A percentile compares a stretch with the other conserved stretches of the same genome.
phyloP scores from a whole-genome alignment of 23 red algal species.

The Agarophyton chilense region DNA sequence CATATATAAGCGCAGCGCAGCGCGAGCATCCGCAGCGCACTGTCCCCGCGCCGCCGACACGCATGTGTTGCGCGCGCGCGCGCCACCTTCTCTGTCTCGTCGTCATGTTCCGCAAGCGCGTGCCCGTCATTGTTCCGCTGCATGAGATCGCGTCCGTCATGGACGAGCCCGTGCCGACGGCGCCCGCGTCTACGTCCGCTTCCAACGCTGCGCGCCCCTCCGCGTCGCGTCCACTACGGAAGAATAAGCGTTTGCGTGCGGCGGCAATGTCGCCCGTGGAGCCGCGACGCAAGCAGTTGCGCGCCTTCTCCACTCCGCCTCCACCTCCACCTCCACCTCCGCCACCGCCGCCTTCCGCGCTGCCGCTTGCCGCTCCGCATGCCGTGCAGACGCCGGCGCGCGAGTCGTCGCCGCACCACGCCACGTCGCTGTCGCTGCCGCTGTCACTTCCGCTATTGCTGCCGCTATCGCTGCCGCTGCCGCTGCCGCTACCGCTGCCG shows the following conservation, averaged over 20 bases:
- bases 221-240: conserved; percentile 40
- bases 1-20: too few relatives aligned
- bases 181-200: not conserved
- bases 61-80: not conserved
- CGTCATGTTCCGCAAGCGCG: conserved; percentile 37
- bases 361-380: not conserved
- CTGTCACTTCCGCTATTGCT: not conserved
- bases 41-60: not conserved
- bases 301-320: not conserved
- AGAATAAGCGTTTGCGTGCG: conserved; percentile 62
- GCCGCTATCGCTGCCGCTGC: not conserved
- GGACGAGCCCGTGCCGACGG: not conserved
- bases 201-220: not conserved
- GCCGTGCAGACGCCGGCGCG: not conserved
- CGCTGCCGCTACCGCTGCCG: not conserved
- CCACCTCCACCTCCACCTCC: not conserved
- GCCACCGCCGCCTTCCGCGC: not conserved
- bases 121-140: conserved; percentile 56
- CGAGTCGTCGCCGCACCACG: not conserved
- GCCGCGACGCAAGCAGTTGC: not conserved
- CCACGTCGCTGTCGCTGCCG: not conserved
- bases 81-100: not conserved
- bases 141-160: conserved; percentile 50
- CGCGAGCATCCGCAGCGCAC: too few relatives aligned
- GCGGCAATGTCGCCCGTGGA: not conserved